Evolutionary conservation across 495 filamentous ascomycete genomes (phyloP).

Genomic region (Platismatia glauca): DNA sequence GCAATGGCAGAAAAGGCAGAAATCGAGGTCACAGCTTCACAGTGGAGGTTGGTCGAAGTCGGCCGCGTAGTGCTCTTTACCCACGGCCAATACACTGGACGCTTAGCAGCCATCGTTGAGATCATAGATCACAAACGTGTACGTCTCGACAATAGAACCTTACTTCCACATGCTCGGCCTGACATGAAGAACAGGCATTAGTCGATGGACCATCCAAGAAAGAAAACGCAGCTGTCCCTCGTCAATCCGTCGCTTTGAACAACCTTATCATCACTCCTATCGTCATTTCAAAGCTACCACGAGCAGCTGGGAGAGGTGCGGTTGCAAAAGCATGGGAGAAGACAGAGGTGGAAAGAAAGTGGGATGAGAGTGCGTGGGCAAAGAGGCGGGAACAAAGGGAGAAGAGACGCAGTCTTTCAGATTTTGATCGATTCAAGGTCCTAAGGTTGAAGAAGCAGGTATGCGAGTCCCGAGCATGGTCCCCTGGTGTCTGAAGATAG

Average conservation of each 20-base stretch:
- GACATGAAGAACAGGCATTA: constrained; percentile 56
- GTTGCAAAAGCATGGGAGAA: constrained; percentile 81
- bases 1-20: constrained; percentile 59
- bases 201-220: constrained; percentile 84
- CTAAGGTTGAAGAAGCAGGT: constrained; percentile 95
- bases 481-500: neutral
- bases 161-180: neutral
- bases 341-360: constrained; percentile 80
- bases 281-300: constrained; percentile 79
- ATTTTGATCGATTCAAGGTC: constrained; percentile 99
- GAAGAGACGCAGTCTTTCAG: constrained; percentile 82
- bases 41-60: constrained; percentile 91
- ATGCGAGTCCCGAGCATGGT: constrained; percentile 26
- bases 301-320: constrained; percentile 70
- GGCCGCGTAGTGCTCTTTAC: constrained; percentile 87
- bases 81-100: constrained; percentile 66
- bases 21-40: constrained; percentile 63
- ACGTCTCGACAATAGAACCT: constrained; percentile 40
- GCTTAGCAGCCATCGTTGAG: constrained; percentile 89
- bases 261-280: constrained; percentile 82
- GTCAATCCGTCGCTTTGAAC: constrained; percentile 71
- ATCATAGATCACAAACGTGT: constrained; percentile 99
- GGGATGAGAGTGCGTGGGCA: constrained; percentile 77
- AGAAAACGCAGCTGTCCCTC: constrained; percentile 64
- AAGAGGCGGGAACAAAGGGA: constrained; percentile 75